A percentile compares a stretch with the other conserved stretches of the same genome.
These are phyloP conservation scores for Erodium maritimum DNA, from an alignment of 345 rosid species.

Conservation along the genomic window DNA sequence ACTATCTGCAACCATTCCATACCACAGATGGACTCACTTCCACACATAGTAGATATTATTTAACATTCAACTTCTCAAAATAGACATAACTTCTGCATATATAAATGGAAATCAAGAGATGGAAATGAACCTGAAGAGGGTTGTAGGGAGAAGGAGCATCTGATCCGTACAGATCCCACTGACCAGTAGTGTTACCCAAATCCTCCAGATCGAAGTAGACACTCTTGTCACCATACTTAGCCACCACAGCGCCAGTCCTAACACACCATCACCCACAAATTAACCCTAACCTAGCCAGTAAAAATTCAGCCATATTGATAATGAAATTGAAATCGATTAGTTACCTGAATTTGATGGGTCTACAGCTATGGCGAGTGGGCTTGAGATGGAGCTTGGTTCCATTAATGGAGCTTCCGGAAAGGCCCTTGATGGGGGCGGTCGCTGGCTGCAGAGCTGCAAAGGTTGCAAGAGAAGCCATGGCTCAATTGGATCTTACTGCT, in stretches of 20 bases:
- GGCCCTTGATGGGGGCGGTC: conserved; percentile 47
- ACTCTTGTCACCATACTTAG: conserved; percentile 93
- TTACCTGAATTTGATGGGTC: conserved; percentile 43
- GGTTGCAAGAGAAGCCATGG: conserved; percentile 77
- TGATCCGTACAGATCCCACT: conserved; percentile 93
- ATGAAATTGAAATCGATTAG: neutral
- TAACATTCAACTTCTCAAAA: too few species aligned
- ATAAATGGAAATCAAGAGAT: neutral
- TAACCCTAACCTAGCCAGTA: neutral
- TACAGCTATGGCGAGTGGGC: conserved; percentile 47
- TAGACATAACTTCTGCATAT: too few species aligned
- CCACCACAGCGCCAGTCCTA: conserved; percentile 60
- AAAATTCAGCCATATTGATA: conserved; percentile 2
- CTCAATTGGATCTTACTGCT: conserved; percentile 7
- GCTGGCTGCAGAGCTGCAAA: conserved; percentile 43
- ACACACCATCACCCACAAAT: neutral
- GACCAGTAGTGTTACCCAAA: conserved; percentile 90
- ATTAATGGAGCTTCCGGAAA: conserved; percentile 49
- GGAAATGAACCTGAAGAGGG: conserved; percentile 58
- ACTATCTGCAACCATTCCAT: too few species aligned
- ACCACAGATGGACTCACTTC: too few species aligned
- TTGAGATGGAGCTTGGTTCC: conserved; percentile 67
- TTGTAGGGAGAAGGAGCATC: conserved; percentile 97
- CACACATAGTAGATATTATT: too few species aligned
- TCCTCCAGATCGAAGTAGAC: conserved; percentile 96